Evolutionary conservation across 2,329 filamentous ascomycete species (phyloP).

Genomic region (Thelonectria discophora): DNA sequence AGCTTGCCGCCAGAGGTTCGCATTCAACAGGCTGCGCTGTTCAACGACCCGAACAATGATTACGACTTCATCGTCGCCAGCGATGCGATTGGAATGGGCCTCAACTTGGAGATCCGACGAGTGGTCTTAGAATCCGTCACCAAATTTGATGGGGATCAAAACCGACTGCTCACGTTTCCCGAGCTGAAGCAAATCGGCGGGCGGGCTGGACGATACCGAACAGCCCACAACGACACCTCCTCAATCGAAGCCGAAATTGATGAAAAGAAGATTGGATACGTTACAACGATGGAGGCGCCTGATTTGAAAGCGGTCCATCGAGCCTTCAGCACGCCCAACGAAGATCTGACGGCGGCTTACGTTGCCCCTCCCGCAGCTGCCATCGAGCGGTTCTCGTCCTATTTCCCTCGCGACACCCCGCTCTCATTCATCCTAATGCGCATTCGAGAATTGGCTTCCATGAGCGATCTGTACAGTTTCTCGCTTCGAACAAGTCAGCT

Average conservation of each 20-base stretch:
- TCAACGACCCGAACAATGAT: conserved; percentile 95
- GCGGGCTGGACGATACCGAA: conserved; percentile 85
- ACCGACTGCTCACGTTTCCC: conserved; percentile 70
- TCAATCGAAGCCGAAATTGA: conserved; percentile 21
- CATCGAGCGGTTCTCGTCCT: conserved; percentile 79
- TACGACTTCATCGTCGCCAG: conserved; percentile 95
- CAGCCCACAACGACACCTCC: conserved; percentile 55
- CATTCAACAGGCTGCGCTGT: conserved; percentile 87
- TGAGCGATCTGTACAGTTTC: conserved; percentile 75
- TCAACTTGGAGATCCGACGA: conserved; percentile 92
- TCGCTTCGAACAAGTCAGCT: conserved; percentile 66
- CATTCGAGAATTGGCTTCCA: conserved; percentile 72
- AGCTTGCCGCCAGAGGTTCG: conserved; percentile 91
- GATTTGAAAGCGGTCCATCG: conserved; percentile 71
- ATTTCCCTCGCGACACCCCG: conserved; percentile 82
- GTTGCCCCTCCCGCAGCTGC: conserved; percentile 76
- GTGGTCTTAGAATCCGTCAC: conserved; percentile 83
- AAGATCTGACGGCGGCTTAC: conserved; percentile 75
- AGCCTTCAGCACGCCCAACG: conserved; percentile 71
- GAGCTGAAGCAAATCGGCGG: conserved; percentile 96
- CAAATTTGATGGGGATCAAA: conserved; percentile 73
- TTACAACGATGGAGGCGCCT: conserved; percentile 78
- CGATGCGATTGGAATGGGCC: conserved; percentile 96
- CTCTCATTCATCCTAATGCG: conserved; percentile 84
- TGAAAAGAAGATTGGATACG: conserved; percentile 69